A percentile compares a stretch with the other conserved stretches of the same genome.
Conservation (phyloP, 2,329 filamentous ascomycete genomes). For the Alternaria alternata region DNA sequence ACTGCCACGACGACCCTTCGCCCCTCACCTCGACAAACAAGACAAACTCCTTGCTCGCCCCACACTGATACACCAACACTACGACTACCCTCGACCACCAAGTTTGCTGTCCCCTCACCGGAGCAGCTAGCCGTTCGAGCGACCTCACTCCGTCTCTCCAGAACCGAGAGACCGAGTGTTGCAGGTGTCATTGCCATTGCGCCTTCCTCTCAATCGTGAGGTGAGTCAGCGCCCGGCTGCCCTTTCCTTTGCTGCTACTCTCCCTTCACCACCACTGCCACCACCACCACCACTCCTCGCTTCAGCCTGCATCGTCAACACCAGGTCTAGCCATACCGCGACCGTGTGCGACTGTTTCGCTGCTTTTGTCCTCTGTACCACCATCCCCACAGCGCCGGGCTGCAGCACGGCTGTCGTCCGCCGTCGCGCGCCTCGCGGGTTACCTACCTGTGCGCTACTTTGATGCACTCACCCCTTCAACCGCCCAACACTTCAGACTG, state of each 20-base stretch:
- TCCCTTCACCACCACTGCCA: neutral
- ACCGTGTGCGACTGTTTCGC: slow-evolving; percentile 45
- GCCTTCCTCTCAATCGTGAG: slow-evolving; percentile 25
- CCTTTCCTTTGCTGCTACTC: slow-evolving; percentile 16
- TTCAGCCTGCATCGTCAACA: slow-evolving; percentile 28
- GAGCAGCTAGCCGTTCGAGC: slow-evolving; percentile 21
- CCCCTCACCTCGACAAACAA: slow-evolving; percentile 33
- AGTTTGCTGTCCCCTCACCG: slow-evolving; percentile 30
- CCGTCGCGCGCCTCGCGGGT: slow-evolving; percentile 42
- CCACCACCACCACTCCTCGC: slow-evolving; percentile 11
- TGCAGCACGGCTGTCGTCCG: slow-evolving; percentile 45
- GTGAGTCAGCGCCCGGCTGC: slow-evolving; percentile 44
- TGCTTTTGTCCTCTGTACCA: slow-evolving; percentile 43
- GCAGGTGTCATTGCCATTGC: slow-evolving; percentile 20
- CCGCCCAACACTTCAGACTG: slow-evolving; percentile 35
- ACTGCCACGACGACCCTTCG: neutral
- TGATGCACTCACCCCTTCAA: slow-evolving; percentile 43
- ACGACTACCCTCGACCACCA: slow-evolving; percentile 4
- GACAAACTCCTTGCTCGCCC: slow-evolving; percentile 38
- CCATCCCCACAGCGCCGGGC: slow-evolving; percentile 40
- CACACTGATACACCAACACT: slow-evolving; percentile 16
- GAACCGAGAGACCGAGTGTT: slow-evolving; percentile 12
- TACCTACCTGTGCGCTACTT: slow-evolving; percentile 48
- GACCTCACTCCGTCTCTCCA: slow-evolving; percentile 10
- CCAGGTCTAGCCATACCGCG: slow-evolving; percentile 35